Conservation (phyloP, 345 rosid species). For the Eucalyptus curtisii region DNA sequence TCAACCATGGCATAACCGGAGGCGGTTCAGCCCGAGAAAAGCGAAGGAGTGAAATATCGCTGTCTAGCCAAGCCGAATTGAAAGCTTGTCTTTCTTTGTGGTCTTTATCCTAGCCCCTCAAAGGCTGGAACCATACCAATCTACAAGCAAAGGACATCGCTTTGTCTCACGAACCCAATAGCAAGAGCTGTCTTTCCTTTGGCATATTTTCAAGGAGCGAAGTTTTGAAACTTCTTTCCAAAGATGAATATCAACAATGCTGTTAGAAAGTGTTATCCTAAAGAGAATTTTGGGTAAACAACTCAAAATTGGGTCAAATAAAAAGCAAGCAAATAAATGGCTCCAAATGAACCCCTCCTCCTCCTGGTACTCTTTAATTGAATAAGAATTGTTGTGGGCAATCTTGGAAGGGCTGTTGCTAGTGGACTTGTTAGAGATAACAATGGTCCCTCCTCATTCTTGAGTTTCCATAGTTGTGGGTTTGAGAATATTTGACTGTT, state of each 20-base stretch:
- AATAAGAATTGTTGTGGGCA: background rate
- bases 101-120: no score
- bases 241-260: background rate
- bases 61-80: background rate
- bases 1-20: background rate
- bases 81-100: no score
- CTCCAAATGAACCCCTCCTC: background rate
- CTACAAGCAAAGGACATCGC: no score
- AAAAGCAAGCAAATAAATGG: background rate
- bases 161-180: fast-evolving
- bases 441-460: background rate
- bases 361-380: background rate
- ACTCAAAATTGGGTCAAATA: background rate
- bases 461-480: no score
- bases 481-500: background rate
- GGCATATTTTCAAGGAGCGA: background rate
- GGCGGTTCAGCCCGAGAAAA: fast-evolving
- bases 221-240: background rate
- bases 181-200: background rate
- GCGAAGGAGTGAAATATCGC: no score
- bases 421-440: background rate
- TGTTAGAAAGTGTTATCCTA: background rate
- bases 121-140: no score
- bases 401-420: background rate
- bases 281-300: background rate